These are phyloP conservation scores for Phalaenopsis aphrodite DNA, from an alignment of 106 monocot species.

Conservation along the genomic window DNA sequence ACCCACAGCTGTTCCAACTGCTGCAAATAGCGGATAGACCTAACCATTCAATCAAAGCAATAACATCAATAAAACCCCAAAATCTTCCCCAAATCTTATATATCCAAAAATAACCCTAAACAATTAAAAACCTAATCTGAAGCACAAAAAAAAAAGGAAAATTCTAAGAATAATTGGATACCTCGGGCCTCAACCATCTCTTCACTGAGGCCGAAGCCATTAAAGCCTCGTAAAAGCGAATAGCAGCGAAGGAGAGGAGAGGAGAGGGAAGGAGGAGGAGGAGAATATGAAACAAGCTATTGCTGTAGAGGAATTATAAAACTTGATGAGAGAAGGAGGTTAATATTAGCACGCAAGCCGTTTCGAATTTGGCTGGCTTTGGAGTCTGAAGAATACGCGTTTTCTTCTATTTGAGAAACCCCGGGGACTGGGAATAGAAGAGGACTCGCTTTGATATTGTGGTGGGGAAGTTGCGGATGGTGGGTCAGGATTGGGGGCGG, in stretches of 20 bases:
- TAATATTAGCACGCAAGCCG: not conserved
- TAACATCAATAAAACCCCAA: not conserved
- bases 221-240: not conserved
- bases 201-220: not conserved
- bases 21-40: constrained; percentile 73
- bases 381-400: not conserved
- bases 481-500: not conserved
- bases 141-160: not conserved
- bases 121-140: not conserved
- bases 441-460: too few species aligned
- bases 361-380: not conserved
- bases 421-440: too few species aligned
- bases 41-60: constrained; percentile 7
- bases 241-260: not conserved
- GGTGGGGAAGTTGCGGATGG: not conserved
- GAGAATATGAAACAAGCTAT: not conserved
- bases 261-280: not conserved
- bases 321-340: not conserved
- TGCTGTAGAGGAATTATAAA: not conserved
- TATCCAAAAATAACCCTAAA: not conserved
- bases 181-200: constrained; percentile 11
- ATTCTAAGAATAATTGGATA: not conserved
- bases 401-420: not conserved
- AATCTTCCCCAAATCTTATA: not conserved
- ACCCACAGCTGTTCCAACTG: constrained; percentile 65